Base-by-base conservation (phyloP, 2,329 filamentous ascomycete species). In the Blumeria graminis region DNA sequence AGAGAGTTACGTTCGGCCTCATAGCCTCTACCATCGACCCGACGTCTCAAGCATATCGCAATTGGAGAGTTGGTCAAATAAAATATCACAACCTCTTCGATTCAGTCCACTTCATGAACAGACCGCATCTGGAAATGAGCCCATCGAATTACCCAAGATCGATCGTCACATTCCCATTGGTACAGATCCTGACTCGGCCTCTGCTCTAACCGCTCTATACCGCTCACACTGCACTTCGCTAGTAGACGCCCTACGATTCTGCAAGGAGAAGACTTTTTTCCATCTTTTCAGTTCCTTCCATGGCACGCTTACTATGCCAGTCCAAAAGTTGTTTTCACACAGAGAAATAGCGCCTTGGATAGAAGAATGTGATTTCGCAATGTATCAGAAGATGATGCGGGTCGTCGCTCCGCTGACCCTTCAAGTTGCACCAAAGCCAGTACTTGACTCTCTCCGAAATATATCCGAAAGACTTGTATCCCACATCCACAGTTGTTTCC, bases 311-410 rank as follows among this genome's bases (percentile, higher is more conserved):
- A 98, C 92, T 0, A 93, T 95, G 69, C 92, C 92, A 6, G 90
- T 96, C 3, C 88, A 95, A 68, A 95, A 93, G 68, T 72, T 98
- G 1, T 84, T 98, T 64, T 81, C 81, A 13, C 80, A 94, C 64
- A 80, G 84, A 1, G 81, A 81, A 56, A 72, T 96, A 56, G 86
- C 88, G 2, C 77, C 84, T 1, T 98, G 92, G 92, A 93, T 98
- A 59, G 86, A 92, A 66, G 84, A 94, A 67, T 94, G 87, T 66
- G 92, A 98, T 68, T 93, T 92, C 70, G 76, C 90, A 36, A 85
- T 95, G 71, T 98, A 98, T 67, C 88, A 96, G 68, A 88, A 89
- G 62, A 94, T 96, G 84, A 88, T 95, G 71, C 82, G 83, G 56
- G 93, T 95, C 59, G 80, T 96, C 43, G 84, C 86, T 0, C 81